phyloP scores from a whole-genome alignment of 257 asterid genomes.

The Voacanga thouarsii region DNA sequence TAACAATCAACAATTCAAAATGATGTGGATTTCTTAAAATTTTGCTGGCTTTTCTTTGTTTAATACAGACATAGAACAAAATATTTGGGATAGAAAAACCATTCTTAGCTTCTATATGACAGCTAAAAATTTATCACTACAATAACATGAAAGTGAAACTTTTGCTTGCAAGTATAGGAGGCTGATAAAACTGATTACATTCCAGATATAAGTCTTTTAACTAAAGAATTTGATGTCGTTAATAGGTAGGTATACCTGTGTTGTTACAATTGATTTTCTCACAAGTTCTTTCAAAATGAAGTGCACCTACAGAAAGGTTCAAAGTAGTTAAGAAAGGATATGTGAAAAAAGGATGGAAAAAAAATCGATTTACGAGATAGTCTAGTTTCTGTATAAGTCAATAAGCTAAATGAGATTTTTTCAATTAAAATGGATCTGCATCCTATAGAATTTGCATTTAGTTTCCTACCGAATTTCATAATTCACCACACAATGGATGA shows the following conservation, averaged over 20 bases:
- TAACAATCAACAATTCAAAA: too few species aligned
- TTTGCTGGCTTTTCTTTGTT: neutral
- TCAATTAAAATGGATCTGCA: neutral
- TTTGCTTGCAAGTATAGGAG: neutral
- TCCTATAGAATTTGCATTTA: neutral
- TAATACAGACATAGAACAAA: neutral
- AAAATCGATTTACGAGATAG: neutral
- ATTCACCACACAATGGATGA: neutral
- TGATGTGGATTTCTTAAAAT: too few species aligned
- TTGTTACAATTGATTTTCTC: slow-evolving; percentile 78
- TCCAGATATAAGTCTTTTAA: neutral
- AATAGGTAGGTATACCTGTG: slow-evolving; percentile 48
- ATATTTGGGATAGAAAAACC: neutral
- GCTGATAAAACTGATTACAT: too few species aligned
- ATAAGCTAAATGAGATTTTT: neutral
- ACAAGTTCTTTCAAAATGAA: too few species aligned
- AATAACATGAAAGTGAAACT: neutral
- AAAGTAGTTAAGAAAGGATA: neutral
- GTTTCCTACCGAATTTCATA: neutral
- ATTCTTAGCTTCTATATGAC: neutral
- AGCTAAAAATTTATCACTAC: too few species aligned
- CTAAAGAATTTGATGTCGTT: neutral
- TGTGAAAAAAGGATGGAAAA: neutral
- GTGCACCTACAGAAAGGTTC: slow-evolving; percentile 60
- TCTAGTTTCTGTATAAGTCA: neutral